Evolutionary conservation across 2,329 filamentous ascomycete species (phyloP).

Genomic region (Colletotrichum phormii): DNA sequence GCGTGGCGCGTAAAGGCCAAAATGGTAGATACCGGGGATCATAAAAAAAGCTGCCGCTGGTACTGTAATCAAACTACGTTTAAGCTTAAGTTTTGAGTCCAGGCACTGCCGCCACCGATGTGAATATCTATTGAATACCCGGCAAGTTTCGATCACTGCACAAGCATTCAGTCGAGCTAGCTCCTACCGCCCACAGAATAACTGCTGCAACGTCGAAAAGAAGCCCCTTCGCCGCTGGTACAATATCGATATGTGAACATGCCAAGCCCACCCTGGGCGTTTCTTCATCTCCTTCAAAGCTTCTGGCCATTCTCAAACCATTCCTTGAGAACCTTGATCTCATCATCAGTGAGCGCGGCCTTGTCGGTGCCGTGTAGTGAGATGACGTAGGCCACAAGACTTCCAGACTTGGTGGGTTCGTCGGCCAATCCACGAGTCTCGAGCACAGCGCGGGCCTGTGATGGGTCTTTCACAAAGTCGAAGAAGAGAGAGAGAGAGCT

Average conservation of each 20-base stretch:
- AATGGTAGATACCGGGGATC: neutral
- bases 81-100: too few relatives aligned
- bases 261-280: neutral
- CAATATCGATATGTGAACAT: too few relatives aligned
- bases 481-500: slow-evolving; percentile 25
- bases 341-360: slow-evolving; percentile 20
- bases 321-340: slow-evolving; percentile 24
- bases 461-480: slow-evolving; percentile 21
- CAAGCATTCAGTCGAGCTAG: neutral
- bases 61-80: too few relatives aligned
- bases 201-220: neutral
- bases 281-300: neutral
- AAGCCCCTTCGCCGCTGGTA: neutral
- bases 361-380: slow-evolving; percentile 30
- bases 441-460: slow-evolving; percentile 3
- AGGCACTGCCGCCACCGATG: too few relatives aligned
- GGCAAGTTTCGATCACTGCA: neutral
- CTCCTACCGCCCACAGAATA: neutral
- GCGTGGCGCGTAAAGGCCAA: neutral
- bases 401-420: slow-evolving; percentile 14
- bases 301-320: slow-evolving; percentile 32
- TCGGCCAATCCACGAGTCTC: neutral
- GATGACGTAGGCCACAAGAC: slow-evolving; percentile 31
- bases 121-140: neutral
- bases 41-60: too few relatives aligned